Percentiles rank a stretch among this genome's conserved stretches.
Conservation (phyloP, 2,329 filamentous ascomycete species). For the Hymenotorrendiella dingleyae region DNA sequence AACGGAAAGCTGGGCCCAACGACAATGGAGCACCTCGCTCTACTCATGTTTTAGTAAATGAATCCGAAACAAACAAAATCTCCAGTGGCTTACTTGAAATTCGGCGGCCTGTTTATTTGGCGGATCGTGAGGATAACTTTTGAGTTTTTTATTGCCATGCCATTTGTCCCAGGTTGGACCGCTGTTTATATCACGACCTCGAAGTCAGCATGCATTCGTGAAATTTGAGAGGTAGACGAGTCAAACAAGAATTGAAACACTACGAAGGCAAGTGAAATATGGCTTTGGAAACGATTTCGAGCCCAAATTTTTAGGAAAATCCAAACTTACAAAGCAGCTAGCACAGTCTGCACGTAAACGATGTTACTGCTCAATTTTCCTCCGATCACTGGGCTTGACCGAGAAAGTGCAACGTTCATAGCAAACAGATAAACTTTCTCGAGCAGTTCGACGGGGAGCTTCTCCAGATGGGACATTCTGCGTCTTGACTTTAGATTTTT, state of each 20-base stretch:
- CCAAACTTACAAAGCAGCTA: slow-evolving; percentile 27
- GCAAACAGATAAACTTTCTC: slow-evolving; percentile 26
- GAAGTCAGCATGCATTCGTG: too few species aligned
- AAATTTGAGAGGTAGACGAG: too few species aligned
- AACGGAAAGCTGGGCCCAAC: slow-evolving; percentile 24
- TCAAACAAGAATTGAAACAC: too few species aligned
- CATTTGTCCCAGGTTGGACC: slow-evolving; percentile 22
- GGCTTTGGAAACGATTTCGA: too few species aligned
- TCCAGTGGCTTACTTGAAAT: slow-evolving; percentile 13
- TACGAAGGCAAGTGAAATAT: too few species aligned
- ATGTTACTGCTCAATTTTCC: slow-evolving; percentile 25
- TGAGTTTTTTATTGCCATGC: background rate
- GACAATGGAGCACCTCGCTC: slow-evolving; percentile 23
- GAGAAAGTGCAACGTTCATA: slow-evolving; percentile 26
- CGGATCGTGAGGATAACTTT: background rate
- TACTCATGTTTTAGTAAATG: too few species aligned
- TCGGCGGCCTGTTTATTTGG: background rate
- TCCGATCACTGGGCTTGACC: slow-evolving; percentile 26
- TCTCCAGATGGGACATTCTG: slow-evolving; percentile 28
- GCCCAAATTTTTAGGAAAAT: too few species aligned
- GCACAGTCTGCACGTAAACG: slow-evolving; percentile 22
- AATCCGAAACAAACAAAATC: too few species aligned
- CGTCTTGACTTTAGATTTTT: slow-evolving; percentile 26
- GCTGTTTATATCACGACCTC: too few species aligned
- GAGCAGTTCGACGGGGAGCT: slow-evolving; percentile 27